Conservation (phyloP, 2,329 filamentous ascomycete genomes). For the Magnaporthiopsis rhizophila region DNA sequence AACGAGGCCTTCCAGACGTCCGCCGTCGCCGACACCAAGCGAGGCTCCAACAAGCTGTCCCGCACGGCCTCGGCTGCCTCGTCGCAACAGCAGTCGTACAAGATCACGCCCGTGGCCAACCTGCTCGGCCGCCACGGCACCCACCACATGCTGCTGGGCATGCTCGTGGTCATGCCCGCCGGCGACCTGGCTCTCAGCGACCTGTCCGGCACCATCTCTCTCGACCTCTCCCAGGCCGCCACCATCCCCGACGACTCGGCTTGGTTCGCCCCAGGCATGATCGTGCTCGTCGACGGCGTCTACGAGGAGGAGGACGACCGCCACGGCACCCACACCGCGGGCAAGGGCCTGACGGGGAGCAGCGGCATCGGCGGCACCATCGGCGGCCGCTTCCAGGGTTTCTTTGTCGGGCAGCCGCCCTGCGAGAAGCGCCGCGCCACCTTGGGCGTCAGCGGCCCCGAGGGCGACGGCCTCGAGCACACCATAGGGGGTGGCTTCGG, state of each 20-base stretch:
- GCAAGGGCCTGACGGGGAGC: constrained; percentile 61
- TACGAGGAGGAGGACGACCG: constrained; percentile 87
- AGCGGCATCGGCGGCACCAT: constrained; percentile 83
- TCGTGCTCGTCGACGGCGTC: constrained; percentile 88
- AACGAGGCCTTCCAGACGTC: constrained; percentile 91
- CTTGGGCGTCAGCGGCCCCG: constrained; percentile 58
- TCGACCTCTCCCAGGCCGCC: constrained; percentile 75
- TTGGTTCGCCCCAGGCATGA: constrained; percentile 94
- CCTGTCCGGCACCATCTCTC: constrained; percentile 74
- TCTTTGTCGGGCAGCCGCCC: constrained; percentile 85
- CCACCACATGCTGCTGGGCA: constrained; percentile 77
- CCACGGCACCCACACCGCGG: constrained; percentile 29
- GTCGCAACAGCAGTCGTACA: constrained; percentile 58
- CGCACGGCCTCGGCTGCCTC: constrained; percentile 47
- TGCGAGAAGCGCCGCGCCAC: constrained; percentile 78
- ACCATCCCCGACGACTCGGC: constrained; percentile 78
- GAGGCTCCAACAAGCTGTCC: constrained; percentile 44
- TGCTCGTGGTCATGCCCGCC: constrained; percentile 72
- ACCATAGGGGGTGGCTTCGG: constrained; percentile 78
- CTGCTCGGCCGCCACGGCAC: constrained; percentile 72
- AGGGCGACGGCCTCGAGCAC: constrained; percentile 44
- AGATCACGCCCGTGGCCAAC: constrained; percentile 77
- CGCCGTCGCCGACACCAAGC: constrained; percentile 53
- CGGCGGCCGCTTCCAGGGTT: constrained; percentile 83
- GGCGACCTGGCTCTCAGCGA: constrained; percentile 79